A percentile compares a stretch with the other conserved stretches of the same genome.
Evolutionary conservation across 208 protist genomes (phyloP).

Genomic region (Leishmania martiniquensis): DNA sequence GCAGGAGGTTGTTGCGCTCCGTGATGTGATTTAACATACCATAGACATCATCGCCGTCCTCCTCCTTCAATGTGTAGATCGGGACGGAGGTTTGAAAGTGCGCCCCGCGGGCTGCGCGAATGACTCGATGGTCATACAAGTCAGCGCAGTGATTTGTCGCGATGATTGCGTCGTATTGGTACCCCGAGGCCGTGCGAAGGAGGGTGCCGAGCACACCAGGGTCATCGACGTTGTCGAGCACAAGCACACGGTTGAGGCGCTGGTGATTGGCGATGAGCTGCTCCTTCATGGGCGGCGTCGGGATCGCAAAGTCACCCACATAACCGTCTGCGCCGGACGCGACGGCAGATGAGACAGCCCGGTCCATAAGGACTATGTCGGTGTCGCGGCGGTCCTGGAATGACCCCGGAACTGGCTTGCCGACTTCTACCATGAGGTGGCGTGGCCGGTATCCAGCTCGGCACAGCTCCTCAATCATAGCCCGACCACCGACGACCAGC

Average conservation of each 20-base stretch:
- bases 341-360: conserved; percentile 51
- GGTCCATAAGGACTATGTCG: conserved; percentile 69
- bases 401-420: conserved; percentile 66
- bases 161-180: conserved; percentile 90
- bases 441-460: conserved; percentile 58
- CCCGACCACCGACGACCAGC: conserved; percentile 72
- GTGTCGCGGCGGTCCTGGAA: conserved; percentile 30
- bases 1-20: conserved; percentile 75
- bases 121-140: conserved; percentile 88
- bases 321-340: conserved; percentile 85
- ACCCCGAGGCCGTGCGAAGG: conserved; percentile 76
- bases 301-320: conserved; percentile 89
- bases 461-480: conserved; percentile 86
- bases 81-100: conserved; percentile 87
- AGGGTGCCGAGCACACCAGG: conserved; percentile 81
- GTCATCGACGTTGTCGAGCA: conserved; percentile 92
- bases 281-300: conserved; percentile 80
- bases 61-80: conserved; percentile 83
- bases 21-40: conserved; percentile 87
- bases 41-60: conserved; percentile 90
- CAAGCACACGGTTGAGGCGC: conserved; percentile 79
- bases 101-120: conserved; percentile 82
- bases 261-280: conserved; percentile 87
- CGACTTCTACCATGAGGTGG: conserved; percentile 72
- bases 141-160: conserved; percentile 89